Conservation (phyloP, 2,329 filamentous ascomycete genomes). For the Ceratocystis huliohia region DNA sequence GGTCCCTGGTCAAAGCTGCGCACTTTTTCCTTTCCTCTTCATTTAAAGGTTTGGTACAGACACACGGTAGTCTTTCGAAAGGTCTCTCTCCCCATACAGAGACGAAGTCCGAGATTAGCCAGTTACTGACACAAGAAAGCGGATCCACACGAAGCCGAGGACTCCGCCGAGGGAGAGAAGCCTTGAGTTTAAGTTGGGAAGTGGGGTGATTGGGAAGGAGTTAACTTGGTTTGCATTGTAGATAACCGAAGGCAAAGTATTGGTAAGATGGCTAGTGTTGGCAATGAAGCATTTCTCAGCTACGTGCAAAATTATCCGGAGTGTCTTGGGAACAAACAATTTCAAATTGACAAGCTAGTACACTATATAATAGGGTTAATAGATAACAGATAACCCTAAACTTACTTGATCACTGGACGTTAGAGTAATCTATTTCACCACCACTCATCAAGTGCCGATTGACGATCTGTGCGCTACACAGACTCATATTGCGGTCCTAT, state of each 20-base stretch:
- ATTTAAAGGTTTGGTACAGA: slow-evolving; percentile 8
- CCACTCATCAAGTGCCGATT: not conserved
- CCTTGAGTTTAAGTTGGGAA: slow-evolving; percentile 1
- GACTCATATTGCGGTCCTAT: not conserved
- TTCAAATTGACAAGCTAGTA: not conserved
- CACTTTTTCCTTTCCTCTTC: slow-evolving; percentile 8
- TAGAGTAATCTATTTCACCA: not conserved
- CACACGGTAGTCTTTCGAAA: not conserved
- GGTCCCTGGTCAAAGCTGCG: not conserved
- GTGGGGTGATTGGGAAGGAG: not conserved
- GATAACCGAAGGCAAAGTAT: not conserved
- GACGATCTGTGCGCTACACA: not conserved
- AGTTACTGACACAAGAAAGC: not conserved
- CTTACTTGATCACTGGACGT: not conserved
- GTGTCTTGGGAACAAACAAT: not conserved
- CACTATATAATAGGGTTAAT: not conserved
- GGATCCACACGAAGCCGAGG: slow-evolving; percentile 5
- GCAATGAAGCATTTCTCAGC: too few species aligned
- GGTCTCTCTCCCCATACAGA: not conserved
- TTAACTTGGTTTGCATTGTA: not conserved
- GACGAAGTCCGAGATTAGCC: not conserved
- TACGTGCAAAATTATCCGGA: too few species aligned
- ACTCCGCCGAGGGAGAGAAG: not conserved
- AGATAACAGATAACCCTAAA: not conserved
- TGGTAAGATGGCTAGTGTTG: not conserved